Evolutionary conservation across 1,284 basidiomycete genomes (phyloP).

Genomic region (Filobasidium uniguttulatum): DNA sequence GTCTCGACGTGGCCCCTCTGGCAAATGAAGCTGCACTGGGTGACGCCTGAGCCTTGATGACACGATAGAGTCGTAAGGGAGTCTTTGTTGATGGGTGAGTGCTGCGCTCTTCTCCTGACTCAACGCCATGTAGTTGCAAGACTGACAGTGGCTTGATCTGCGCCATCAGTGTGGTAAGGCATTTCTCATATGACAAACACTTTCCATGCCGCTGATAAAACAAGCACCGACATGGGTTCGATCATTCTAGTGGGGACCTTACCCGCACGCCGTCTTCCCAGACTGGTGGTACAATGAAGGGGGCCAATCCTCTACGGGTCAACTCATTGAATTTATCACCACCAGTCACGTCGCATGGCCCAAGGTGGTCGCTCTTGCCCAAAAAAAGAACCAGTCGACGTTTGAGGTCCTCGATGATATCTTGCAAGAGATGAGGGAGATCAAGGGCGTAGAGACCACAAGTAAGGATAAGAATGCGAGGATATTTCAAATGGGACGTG

Average conservation of each 20-base stretch:
- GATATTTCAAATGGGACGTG: not conserved
- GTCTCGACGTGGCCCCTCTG: conserved; percentile 10
- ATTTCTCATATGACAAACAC: no score
- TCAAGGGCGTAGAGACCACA: conserved; percentile 48
- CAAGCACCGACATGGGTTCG: no score
- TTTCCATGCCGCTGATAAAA: no score
- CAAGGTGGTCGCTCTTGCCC: conserved; percentile 48
- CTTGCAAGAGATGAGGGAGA: conserved; percentile 53
- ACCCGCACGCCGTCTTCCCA: conserved; percentile 66
- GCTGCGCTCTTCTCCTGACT: no score
- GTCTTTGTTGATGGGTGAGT: conserved; percentile 65
- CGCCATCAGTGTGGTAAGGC: no score
- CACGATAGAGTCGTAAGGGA: conserved; percentile 46
- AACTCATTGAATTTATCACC: conserved; percentile 89
- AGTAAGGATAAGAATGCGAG: conserved; percentile 27
- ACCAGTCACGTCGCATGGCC: conserved; percentile 77
- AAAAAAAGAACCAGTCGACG: conserved; percentile 37
- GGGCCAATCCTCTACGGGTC: conserved; percentile 92
- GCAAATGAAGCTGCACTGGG: no score
- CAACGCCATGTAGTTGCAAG: no score
- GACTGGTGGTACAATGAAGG: conserved; percentile 99
- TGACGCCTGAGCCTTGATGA: conserved; percentile 3
- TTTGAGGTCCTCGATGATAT: conserved; percentile 56
- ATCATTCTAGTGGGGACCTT: conserved; percentile 65
- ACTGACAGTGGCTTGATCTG: no score